Percentiles rank a stretch among this genome's conserved stretches.
Conservation (phyloP, 2,329 filamentous ascomycete genomes). For the Talaromyces sp. region DNA sequence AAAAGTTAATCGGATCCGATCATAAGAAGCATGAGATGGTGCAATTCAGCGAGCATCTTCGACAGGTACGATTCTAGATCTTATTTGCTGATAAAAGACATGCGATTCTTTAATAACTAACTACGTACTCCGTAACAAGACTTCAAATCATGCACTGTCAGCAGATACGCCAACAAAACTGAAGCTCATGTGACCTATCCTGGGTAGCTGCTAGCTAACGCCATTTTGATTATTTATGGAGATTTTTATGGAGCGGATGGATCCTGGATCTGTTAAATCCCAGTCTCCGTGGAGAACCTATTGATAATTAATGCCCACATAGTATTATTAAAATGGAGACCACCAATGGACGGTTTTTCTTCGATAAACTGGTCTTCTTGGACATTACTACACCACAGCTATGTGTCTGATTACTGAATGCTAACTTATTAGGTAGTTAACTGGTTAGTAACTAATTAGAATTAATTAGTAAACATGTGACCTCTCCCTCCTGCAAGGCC, state of each 20-base stretch:
- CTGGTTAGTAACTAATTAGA: background rate
- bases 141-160: background rate
- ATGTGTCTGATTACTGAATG: no score
- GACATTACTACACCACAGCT: no score
- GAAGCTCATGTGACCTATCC: background rate
- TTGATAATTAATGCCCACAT: no score
- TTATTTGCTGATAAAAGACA: no score
- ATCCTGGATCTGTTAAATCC: background rate
- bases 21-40: no score
- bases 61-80: no score
- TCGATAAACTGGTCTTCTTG: background rate
- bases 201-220: no score
- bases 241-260: background rate
- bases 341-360: no score
- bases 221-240: background rate
- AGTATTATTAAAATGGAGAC: no score
- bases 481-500: background rate
- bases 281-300: conserved; percentile 2
- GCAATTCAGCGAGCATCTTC: no score
- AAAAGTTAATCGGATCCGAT: background rate
- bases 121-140: no score
- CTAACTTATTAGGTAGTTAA: background rate
- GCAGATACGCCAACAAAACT: background rate
- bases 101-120: no score
- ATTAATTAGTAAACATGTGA: background rate